Evolutionary conservation across 768 basidiomycete species (phyloP).

Genomic region (Macrolepiota fuliginosa): DNA sequence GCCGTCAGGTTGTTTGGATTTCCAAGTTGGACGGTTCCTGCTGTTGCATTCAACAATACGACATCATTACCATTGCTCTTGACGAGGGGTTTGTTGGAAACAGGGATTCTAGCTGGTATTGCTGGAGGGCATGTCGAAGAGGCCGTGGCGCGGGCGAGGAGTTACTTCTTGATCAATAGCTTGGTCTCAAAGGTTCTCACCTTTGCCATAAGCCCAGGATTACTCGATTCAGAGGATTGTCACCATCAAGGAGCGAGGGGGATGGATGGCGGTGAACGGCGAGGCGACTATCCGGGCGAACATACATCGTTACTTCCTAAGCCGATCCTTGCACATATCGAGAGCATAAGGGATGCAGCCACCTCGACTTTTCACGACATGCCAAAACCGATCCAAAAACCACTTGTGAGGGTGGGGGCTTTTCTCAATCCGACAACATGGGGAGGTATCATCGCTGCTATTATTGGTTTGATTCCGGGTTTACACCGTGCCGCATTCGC

Average conservation of each 20-base stretch:
- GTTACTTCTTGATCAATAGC: constrained; percentile 15
- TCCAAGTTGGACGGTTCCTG: constrained; percentile 10
- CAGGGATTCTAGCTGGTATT: constrained; percentile 3
- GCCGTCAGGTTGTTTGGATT: constrained; percentile 4
- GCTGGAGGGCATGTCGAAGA: constrained; percentile 3
- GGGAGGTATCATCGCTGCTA: constrained; percentile 9
- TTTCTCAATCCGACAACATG: constrained; percentile 10
- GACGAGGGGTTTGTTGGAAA: constrained; percentile 10
- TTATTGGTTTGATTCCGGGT: constrained; percentile 2
- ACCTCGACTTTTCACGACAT: neutral
- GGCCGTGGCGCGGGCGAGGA: constrained; percentile 8
- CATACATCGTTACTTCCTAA: neutral
- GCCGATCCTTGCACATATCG: neutral
- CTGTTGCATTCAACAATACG: constrained; percentile 13
- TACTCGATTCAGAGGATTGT: neutral
- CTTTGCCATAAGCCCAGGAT: constrained; percentile 6
- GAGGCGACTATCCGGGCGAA: neutral
- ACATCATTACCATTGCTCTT: constrained; percentile 13
- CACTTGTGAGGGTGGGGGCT: neutral
- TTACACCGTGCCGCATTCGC: constrained; percentile 9
- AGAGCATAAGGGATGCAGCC: neutral
- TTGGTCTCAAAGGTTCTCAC: constrained; percentile 12
- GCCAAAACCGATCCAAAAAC: neutral
- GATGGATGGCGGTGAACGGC: neutral
- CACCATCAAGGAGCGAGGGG: neutral